Evolutionary conservation across 805 yeast genomes (phyloP), one percentile per base, ranked within the genome.

Genomic region (Kuraishia floccosa): DNA sequence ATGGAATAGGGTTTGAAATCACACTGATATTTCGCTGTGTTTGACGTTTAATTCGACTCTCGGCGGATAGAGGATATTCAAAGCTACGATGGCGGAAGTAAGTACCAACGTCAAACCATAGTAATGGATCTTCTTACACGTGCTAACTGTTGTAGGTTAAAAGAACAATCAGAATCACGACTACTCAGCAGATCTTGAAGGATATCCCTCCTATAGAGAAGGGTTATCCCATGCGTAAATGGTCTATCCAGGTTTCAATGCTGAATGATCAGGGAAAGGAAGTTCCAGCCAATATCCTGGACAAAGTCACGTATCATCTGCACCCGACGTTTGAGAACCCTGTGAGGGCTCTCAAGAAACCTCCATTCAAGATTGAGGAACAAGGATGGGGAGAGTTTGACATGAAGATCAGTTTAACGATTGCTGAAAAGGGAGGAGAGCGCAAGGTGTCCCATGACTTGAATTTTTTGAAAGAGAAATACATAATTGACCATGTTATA

Each of bases 351-450:
- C 53, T 85, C 49, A 83, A 81, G 47, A 77, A 76, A 47, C 71
- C 81, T 7, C 98, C 98, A 8, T 89, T 87, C 58, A 70, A 59
- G 48, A 79, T 89, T 35, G 82, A 75, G 47, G 98, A 89, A 54
- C 78, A 84, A 59, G 98, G 98, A 31, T 89, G 98, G 97, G 98
- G 97, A 52, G 97, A 89, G 42, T 89, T 89, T 47, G 96, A 87
- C 49, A 68, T 91, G 50, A 82, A 82, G 24, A 76, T 91, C 37
- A 67, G 81, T 21, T 62, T 87, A 26, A 80, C 80, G 38, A 60
- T 82, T 27, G 66, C 78, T 13, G 97, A 93, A 37, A 82, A 80
- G 49, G 81, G 78, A 33, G 97, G 97, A 30, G 96, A 87, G 53
- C 69, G 80, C 38, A 82, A 82, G 49, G 55, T 91, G 34, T 73